Conservation (phyloP, 192 early-diverging fungal species). For the Backusella sp. region DNA sequence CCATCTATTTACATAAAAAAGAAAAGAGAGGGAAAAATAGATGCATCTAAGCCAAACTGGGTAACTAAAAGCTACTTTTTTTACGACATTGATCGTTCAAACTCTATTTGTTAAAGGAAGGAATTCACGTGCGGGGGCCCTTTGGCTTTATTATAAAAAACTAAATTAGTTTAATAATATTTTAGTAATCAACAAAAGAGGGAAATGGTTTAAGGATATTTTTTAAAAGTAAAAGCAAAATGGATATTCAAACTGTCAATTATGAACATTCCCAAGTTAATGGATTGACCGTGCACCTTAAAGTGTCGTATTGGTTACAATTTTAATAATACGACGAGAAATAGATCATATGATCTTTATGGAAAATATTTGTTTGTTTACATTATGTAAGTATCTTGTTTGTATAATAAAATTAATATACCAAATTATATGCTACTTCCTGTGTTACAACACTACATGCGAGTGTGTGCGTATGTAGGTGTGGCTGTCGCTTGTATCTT, state of each 20-base stretch:
- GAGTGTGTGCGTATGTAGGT: neutral
- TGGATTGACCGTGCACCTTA: no score
- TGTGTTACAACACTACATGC: neutral
- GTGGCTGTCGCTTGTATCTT: neutral
- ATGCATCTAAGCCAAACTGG: neutral
- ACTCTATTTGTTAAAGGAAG: constrained; percentile 4
- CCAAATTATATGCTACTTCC: neutral
- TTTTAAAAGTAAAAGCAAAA: no score
- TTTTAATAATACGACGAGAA: neutral
- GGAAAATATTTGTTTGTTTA: neutral
- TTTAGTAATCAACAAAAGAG: no score
- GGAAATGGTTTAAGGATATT: no score
- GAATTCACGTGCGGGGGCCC: neutral
- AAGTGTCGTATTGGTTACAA: no score
- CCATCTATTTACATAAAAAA: neutral
- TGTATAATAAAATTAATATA: neutral
- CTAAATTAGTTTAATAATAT: neutral
- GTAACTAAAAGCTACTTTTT: constrained; percentile 1
- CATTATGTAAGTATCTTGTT: neutral
- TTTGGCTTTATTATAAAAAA: neutral
- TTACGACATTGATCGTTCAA: neutral
- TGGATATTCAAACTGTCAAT: no score
- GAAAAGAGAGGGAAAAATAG: neutral
- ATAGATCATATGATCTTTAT: neutral
- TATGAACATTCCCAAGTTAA: no score